A percentile compares a stretch with the other conserved stretches of the same genome.
phyloP scores from a whole-genome alignment of 345 rosid genomes.

The Brassica rapa region DNA sequence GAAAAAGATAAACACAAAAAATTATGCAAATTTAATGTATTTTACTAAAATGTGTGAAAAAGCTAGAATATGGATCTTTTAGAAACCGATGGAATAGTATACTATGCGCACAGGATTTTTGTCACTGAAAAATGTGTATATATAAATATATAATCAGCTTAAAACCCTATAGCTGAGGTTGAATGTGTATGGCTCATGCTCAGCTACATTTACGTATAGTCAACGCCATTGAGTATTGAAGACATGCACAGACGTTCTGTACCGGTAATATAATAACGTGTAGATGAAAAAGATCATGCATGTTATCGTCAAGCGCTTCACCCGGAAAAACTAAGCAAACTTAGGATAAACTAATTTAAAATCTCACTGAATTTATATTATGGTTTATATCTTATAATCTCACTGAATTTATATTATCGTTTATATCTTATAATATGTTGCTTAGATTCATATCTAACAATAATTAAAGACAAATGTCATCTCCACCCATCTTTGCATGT shows the following conservation, averaged over 20 bases:
- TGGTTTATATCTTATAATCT: not conserved
- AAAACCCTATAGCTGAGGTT: constrained; percentile 6
- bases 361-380: not conserved
- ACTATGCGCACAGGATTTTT: not conserved
- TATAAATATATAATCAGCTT: too few relatives aligned
- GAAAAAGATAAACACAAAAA: too few relatives aligned
- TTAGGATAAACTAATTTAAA: not conserved
- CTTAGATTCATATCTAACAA: not conserved
- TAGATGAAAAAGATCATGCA: constrained; percentile 1
- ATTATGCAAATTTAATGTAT: too few relatives aligned
- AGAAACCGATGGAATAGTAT: not conserved
- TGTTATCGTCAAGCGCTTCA: constrained; percentile 7
- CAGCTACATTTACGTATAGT: not conserved
- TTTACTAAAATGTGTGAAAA: too few relatives aligned
- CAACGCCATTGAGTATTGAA: constrained; percentile 5
- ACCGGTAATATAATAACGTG: not conserved
- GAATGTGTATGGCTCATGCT: not conserved
- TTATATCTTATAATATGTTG: not conserved
- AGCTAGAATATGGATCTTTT: too few relatives aligned
- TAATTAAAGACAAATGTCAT: not conserved
- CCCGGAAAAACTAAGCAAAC: not conserved
- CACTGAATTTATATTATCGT: not conserved
- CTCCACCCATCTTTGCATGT: constrained; percentile 6
- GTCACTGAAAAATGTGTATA: not conserved
- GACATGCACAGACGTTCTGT: constrained; percentile 19